phyloP scores from a whole-genome alignment of 441 rosid species.

The Pelargonium citronellum region DNA sequence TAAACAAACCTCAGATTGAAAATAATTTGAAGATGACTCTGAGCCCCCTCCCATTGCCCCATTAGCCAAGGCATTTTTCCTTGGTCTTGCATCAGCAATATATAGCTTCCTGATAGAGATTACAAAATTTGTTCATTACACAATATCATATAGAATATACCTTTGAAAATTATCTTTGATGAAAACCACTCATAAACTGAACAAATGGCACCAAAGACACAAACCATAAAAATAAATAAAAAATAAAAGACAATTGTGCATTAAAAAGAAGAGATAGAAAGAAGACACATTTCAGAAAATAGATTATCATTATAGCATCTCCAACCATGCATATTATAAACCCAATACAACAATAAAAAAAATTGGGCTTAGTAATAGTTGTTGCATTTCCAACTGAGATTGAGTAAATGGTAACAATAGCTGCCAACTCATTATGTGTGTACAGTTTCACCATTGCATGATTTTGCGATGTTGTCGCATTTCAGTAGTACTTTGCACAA shows the following conservation, averaged over 20 bases:
- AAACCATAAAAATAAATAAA: neutral
- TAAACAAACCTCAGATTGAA: slow-evolving; percentile 78
- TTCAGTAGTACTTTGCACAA: neutral
- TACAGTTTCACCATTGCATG: slow-evolving; percentile 7
- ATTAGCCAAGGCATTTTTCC: slow-evolving; percentile 98
- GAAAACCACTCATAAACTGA: slow-evolving; percentile 3
- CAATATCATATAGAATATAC: neutral
- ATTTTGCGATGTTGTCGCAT: neutral
- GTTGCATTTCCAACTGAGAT: neutral
- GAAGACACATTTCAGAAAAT: neutral
- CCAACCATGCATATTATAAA: neutral
- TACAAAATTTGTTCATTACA: slow-evolving; percentile 11
- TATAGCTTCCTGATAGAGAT: slow-evolving; percentile 67
- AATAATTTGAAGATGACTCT: slow-evolving; percentile 89
- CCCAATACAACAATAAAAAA: neutral
- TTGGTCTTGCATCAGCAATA: slow-evolving; percentile 97
- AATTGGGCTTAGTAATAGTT: neutral
- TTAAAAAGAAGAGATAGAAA: neutral
- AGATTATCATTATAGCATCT: neutral
- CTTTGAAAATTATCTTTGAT: neutral
- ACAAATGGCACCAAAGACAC: slow-evolving; percentile 9
- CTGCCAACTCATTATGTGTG: neutral
- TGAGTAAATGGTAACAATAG: neutral
- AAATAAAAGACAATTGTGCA: neutral
- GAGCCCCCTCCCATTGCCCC: slow-evolving; percentile 99